Conservation (phyloP, 1,284 basidiomycete species). For the Cryptococcus amylolentus region DNA sequence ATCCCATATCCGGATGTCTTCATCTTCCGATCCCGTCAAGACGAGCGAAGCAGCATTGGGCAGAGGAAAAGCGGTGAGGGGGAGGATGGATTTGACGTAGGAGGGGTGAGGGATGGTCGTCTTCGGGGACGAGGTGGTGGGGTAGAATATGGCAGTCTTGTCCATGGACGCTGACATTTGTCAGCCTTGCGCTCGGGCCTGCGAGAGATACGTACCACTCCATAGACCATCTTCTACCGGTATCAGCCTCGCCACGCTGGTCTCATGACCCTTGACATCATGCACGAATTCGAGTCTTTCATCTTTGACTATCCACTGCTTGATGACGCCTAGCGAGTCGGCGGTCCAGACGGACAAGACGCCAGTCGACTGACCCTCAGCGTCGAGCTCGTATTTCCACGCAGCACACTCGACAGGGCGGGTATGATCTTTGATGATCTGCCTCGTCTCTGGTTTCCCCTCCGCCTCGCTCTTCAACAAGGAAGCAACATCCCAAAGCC, state of each 20-base stretch:
- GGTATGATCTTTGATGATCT: slow-evolving; percentile 37
- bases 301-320: slow-evolving; percentile 42
- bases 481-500: slow-evolving; percentile 67
- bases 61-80: slow-evolving; percentile 58
- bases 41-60: slow-evolving; percentile 63
- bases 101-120: slow-evolving; percentile 61
- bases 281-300: slow-evolving; percentile 35
- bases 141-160: slow-evolving; percentile 67
- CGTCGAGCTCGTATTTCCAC: slow-evolving; percentile 17
- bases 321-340: slow-evolving; percentile 82
- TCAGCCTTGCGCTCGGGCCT: neutral
- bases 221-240: slow-evolving; percentile 68
- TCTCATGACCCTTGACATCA: slow-evolving; percentile 51
- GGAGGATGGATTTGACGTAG: slow-evolving; percentile 68
- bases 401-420: slow-evolving; percentile 35
- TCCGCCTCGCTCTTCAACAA: slow-evolving; percentile 39
- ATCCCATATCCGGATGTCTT: slow-evolving; percentile 65
- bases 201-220: slow-evolving; percentile 62
- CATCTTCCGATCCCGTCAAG: slow-evolving; percentile 70
- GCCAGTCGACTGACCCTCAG: slow-evolving; percentile 49
- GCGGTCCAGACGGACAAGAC: slow-evolving; percentile 62
- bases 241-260: slow-evolving; percentile 57
- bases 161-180: slow-evolving; percentile 70
- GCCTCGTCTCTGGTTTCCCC: slow-evolving; percentile 46
- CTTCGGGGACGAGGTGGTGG: slow-evolving; percentile 43